Percentiles rank a stretch among this genome's conserved stretches.
These are phyloP conservation scores for Helminthosporium solani DNA, from an alignment of 2,329 filamentous ascomycete species.

Conservation along the genomic window DNA sequence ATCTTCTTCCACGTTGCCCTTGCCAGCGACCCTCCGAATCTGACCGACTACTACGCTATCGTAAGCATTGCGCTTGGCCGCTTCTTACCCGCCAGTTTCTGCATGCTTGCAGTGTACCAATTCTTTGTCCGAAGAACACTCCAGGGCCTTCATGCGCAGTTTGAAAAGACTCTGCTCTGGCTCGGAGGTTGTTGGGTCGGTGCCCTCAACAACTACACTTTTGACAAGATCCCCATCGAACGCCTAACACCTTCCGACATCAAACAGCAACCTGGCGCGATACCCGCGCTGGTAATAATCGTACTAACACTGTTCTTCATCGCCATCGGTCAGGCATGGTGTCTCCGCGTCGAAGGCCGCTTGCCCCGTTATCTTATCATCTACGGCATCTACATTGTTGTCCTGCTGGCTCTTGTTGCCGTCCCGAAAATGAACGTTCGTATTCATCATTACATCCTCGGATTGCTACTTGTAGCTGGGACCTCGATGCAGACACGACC, in stretches of 20 bases:
- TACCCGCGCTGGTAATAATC: conserved; percentile 76
- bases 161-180: conserved; percentile 90
- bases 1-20: conserved; percentile 89
- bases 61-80: conserved; percentile 77
- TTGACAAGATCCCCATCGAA: conserved; percentile 89
- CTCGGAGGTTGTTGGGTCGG: conserved; percentile 89
- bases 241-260: conserved; percentile 90
- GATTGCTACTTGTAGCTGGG: conserved; percentile 80
- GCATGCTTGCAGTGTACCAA: conserved; percentile 82
- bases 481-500: conserved; percentile 87
- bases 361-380: conserved; percentile 75
- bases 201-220: conserved; percentile 90
- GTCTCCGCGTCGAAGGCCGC: conserved; percentile 80
- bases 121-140: conserved; percentile 76
- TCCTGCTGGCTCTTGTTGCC: conserved; percentile 68
- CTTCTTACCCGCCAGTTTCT: conserved; percentile 83
- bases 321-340: conserved; percentile 75
- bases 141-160: conserved; percentile 70
- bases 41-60: conserved; percentile 66
- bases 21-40: conserved; percentile 79
- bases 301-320: conserved; percentile 69
- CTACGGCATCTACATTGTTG: conserved; percentile 67
- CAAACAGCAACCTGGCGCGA: conserved; percentile 82
- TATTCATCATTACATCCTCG: conserved; percentile 94
- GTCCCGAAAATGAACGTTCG: conserved; percentile 78